Evolutionary conservation across 2,329 filamentous ascomycete species (phyloP), one percentile per base, ranked within the genome.

Genomic region (Neobulgaria alba): DNA sequence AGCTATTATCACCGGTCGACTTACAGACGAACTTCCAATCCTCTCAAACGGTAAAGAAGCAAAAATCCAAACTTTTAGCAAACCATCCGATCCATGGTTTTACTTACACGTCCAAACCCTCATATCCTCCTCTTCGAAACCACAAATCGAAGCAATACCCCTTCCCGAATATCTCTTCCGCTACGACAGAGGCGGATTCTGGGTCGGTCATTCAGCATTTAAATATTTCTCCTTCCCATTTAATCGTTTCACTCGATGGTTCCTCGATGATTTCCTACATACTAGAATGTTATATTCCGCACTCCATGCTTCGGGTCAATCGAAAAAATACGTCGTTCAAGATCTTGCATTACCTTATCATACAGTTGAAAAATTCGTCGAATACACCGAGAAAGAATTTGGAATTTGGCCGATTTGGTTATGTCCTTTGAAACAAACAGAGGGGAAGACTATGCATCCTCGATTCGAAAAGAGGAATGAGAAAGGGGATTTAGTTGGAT

Each of bases 111-210:
- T 71, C 1, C 58, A 74, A 41, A 59, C 66, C n/a, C 48, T 50
- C 4, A 50, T 54, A 9, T 36, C 38, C 4, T 45, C 40, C 8
- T 45, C 30, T 4, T 39, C 20, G 3, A 30, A 33, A 3, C 48
- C 57, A 31, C 34, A 41, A 4, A 55, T 49, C 7, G 68, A 72
- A 48, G 52, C 57, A 2, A 63, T 72, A 1, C 70, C 71, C 0
- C 51, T 71, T 0, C 57, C 61, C 5, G 69, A 73, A 34, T 78
- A 78, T 48, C 62, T 79, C 4, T 78, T 79, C 53, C 67, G 73
- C 4, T 77, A 82, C 52, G 77, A 82, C 53, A 66, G 79, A 2
- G 78, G 75, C 9, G 75, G 71, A 0, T 83, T 82, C 59, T 82
- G 78, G 78, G 72, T 72, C 0, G 78, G 74, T 3, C 61, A 63